Percentiles rank a stretch among this genome's conserved stretches.
Conservation (phyloP, 2,329 filamentous ascomycete genomes). For the Colletotrichum sansevieriae region DNA sequence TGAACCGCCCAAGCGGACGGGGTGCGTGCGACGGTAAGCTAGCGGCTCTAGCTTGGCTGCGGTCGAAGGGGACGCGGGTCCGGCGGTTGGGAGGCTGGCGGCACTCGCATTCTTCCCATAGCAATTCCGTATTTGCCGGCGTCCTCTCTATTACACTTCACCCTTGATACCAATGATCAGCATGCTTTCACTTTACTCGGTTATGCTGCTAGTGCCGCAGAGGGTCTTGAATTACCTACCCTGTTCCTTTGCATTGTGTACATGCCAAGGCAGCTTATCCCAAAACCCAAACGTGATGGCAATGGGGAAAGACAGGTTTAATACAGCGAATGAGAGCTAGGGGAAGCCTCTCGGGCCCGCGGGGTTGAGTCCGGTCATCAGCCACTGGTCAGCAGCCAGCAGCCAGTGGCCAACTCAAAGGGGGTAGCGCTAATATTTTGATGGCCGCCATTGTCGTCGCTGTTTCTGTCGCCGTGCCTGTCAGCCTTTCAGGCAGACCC, state of each 20-base stretch:
- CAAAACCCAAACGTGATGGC: not conserved
- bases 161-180: not conserved
- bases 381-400: not conserved
- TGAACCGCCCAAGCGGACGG: not conserved
- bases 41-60: slow-evolving; percentile 3
- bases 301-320: not conserved
- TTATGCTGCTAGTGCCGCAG: no score
- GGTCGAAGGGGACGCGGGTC: not conserved
- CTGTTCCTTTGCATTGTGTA: no score
- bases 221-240: no score
- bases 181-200: no score
- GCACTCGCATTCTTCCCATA: not conserved
- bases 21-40: not conserved
- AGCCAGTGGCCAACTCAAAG: slow-evolving; percentile 4
- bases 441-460: not conserved
- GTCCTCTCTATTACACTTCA: not conserved
- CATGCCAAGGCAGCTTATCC: no score
- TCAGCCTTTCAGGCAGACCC: not conserved
- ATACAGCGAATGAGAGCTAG: not conserved
- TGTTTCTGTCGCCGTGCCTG: not conserved
- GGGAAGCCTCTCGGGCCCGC: not conserved
- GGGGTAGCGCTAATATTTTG: not conserved
- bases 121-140: no score
- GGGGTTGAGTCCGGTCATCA: slow-evolving; percentile 20
- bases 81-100: not conserved